Percentiles rank a stretch among this genome's conserved stretches.
These are phyloP conservation scores for Nevesoporus exiguus DNA, from an alignment of 768 basidiomycete genomes.

Conservation along the genomic window DNA sequence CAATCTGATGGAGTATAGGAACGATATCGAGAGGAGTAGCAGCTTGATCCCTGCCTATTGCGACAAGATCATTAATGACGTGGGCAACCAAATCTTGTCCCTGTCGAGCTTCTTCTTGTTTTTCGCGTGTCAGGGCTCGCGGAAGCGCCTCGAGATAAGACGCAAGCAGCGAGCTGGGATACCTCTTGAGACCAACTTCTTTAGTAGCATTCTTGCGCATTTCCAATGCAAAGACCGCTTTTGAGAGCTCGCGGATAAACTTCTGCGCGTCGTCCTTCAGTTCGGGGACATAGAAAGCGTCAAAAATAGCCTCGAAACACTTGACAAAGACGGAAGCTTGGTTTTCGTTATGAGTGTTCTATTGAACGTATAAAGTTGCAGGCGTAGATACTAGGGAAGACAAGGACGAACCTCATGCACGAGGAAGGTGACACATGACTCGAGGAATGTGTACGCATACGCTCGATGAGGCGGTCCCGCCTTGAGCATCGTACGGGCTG, in stretches of 20 bases:
- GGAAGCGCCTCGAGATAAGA: conserved; percentile 82
- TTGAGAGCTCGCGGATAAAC: conserved; percentile 67
- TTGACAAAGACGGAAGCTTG: conserved; percentile 69
- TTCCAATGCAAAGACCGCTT: conserved; percentile 71
- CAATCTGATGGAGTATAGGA: conserved; percentile 74
- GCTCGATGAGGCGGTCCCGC: conserved; percentile 39
- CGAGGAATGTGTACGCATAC: conserved; percentile 66
- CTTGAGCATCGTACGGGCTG: conserved; percentile 58
- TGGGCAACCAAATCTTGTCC: conserved; percentile 58
- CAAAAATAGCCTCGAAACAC: conserved; percentile 74
- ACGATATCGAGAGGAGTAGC: conserved; percentile 54
- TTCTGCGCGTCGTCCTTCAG: conserved; percentile 64
- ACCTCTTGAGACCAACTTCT: conserved; percentile 48
- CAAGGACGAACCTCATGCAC: conserved; percentile 63
- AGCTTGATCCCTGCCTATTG: conserved; percentile 45
- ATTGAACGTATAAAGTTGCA: conserved; percentile 11
- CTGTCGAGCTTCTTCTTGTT: conserved; percentile 53
- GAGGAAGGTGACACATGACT: conserved; percentile 65
- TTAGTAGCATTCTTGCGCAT: conserved; percentile 56
- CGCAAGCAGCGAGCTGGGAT: conserved; percentile 55
- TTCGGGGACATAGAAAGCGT: conserved; percentile 68
- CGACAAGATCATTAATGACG: conserved; percentile 66
- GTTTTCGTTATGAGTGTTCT: conserved; percentile 74
- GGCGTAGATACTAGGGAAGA: background rate
- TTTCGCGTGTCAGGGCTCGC: conserved; percentile 67